Evolutionary conservation across 306 rosid species (phyloP).

Genomic region (Cucumis sativus): DNA sequence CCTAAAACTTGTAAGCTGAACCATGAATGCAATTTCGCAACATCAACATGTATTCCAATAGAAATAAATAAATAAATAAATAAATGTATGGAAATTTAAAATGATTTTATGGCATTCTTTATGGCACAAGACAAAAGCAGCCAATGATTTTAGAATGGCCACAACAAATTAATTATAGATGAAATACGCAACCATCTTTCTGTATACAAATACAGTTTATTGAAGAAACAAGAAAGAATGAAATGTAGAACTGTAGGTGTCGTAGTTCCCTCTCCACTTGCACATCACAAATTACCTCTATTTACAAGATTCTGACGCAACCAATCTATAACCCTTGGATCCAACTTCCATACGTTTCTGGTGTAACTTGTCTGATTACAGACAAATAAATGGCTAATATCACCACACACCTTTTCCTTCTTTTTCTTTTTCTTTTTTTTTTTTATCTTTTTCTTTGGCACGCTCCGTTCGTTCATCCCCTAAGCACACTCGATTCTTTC

Average conservation of each 20-base stretch:
- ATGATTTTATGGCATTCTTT: too few species aligned
- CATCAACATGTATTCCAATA: too few species aligned
- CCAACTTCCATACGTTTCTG: background rate
- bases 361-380: background rate
- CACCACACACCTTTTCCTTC: background rate
- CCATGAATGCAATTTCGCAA: too few species aligned
- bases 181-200: background rate
- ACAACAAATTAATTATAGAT: slow-evolving; percentile 1
- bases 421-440: too few species aligned
- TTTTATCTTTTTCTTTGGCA: background rate
- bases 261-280: background rate
- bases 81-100: too few species aligned
- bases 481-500: background rate
- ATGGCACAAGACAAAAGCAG: slow-evolving; percentile 1
- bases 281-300: slow-evolving; percentile 5
- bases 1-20: too few species aligned
- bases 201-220: background rate
- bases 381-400: background rate
- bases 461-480: background rate
- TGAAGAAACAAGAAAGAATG: background rate
- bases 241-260: background rate
- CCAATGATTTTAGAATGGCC: slow-evolving; percentile 3
- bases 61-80: too few species aligned
- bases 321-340: background rate
- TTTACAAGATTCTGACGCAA: background rate